Base-by-base conservation (phyloP, 306 rosid species). In the Begonia masoniana region DNA sequence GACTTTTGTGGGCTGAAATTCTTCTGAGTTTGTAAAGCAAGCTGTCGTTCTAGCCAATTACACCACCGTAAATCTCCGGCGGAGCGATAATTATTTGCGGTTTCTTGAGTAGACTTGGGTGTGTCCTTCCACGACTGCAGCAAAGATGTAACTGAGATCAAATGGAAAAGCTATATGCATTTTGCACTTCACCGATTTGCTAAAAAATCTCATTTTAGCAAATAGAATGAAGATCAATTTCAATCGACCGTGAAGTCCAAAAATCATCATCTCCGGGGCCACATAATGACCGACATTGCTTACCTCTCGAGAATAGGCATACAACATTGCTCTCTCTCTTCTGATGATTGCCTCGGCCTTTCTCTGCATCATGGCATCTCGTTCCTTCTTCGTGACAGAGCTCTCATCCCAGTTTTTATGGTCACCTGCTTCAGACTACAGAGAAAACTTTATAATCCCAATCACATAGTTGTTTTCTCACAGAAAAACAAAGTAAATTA, bases 1-100 rank as follows among this genome's bases (percentile, higher is more conserved):
- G 78, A 52, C 85, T 63, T 83, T 83, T 57, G 76, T 39, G 21
- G 71, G 62, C 42, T 66, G 88, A 65, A 58, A 71, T 56, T 79
- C 85, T 12, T 74, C 74, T 13, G 85, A 74, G 62, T 62, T 74
- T 64, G 76, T 31, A 49, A 8, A 73, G 16, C 14, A 93, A 83
- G 41, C 55, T 85, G 96, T n/a, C 82, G 71, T 64, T 91, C 99
- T 71, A 91, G 62, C 99, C 99, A 91, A 69, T 83, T 91, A 91
- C 91, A 91, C 99, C 99, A 91, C 96, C 99, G 77, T 9, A 92
- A 94, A 35, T 75, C 81, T 65, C 84, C 91, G 0, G 83, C 83
- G 0, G 85, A 63, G 52, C 79, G 76, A 14, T 67, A 31, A 35
- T 83, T 85, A 15, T 77, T 56, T 58, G 57, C 36, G 10, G 78